A percentile compares a stretch with the other conserved stretches of the same genome.
Evolutionary conservation across 2,329 filamentous ascomycete genomes (phyloP).

Genomic region (Fusarium subtropicale): DNA sequence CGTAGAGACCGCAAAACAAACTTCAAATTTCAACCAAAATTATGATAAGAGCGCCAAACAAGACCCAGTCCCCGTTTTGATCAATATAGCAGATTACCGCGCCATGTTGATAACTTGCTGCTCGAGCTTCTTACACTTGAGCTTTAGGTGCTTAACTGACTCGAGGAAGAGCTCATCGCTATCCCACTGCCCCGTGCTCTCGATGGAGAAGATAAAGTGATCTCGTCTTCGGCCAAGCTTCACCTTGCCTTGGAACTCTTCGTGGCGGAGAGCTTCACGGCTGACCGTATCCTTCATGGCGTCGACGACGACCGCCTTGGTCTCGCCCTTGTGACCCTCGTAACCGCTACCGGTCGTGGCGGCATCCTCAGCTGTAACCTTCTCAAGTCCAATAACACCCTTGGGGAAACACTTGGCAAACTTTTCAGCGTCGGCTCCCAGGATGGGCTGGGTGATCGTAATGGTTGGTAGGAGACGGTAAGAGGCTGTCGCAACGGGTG

Average conservation of each 20-base stretch:
- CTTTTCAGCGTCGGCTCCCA: constrained; percentile 87
- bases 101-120: constrained; percentile 76
- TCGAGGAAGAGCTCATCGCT: constrained; percentile 95
- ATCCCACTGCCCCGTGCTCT: constrained; percentile 95
- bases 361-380: constrained; percentile 75
- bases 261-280: constrained; percentile 89
- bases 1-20: constrained; percentile 42
- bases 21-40: constrained; percentile 32
- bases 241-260: constrained; percentile 95
- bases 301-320: constrained; percentile 88
- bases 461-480: constrained; percentile 94
- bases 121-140: constrained; percentile 82
- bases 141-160: constrained; percentile 84
- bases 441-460: constrained; percentile 82
- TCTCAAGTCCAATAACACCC: constrained; percentile 86
- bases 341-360: constrained; percentile 70
- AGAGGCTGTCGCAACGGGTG: constrained; percentile 91
- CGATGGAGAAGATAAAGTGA: constrained; percentile 97
- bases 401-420: constrained; percentile 89
- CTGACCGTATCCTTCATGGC: constrained; percentile 96
- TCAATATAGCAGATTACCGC: constrained; percentile 52
- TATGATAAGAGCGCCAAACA: constrained; percentile 43
- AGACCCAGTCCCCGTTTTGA: constrained; percentile 30
- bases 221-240: constrained; percentile 90
- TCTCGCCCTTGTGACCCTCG: constrained; percentile 79